Evolutionary conservation across 2,329 filamentous ascomycete genomes (phyloP), one percentile per base, ranked within the genome.

Genomic region (Aureobasidium sp.): DNA sequence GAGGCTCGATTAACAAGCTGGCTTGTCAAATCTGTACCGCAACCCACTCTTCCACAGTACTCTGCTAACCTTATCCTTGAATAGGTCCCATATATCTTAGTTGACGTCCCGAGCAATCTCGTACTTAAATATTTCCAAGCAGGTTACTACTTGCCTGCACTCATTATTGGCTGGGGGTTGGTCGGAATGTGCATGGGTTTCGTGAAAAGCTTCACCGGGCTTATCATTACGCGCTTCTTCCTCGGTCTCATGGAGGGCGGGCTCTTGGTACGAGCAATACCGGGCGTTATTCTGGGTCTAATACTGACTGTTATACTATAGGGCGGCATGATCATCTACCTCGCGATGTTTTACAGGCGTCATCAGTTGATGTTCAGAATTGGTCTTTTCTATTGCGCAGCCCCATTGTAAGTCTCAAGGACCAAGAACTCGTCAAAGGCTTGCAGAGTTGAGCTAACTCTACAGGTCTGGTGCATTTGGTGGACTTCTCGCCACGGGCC

Each of bases 241-340:
- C 68, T 78, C 2, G 76, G 76, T 3, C 63, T 77, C 13, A 74
- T 72, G 48, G 76, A 78, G 65, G 75, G 74, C 3, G 75, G 75
- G 3, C 69, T 77, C 41, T 68, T 75, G 4, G 54, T 58, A 58
- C 10, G 32, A 7, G 30, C 7, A 1, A 21, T 21, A 10, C 6
- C n/a, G 16, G 21, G 21, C 21, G 3, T 11, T 2, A 21, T 9
- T 30, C 7, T 21, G 3, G 10, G 7, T 34, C 14, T 21, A 21
- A 21, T 21, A 29, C 6, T 27, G 32, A 9, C 50, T 54, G 16
- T 42, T 27, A 32, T 11, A 11, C 11, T n/a, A 6, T 4, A 58
- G 54, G 61, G 61, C 21, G 63, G 63, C 10, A 63, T 66, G 64
- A 75, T 77, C 61, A 72, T 77, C 1, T 77, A 77, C 47, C 68